These are phyloP conservation scores for Bromus sterilis DNA, from an alignment of 176 grass and related monocot species.

Conservation along the genomic window DNA sequence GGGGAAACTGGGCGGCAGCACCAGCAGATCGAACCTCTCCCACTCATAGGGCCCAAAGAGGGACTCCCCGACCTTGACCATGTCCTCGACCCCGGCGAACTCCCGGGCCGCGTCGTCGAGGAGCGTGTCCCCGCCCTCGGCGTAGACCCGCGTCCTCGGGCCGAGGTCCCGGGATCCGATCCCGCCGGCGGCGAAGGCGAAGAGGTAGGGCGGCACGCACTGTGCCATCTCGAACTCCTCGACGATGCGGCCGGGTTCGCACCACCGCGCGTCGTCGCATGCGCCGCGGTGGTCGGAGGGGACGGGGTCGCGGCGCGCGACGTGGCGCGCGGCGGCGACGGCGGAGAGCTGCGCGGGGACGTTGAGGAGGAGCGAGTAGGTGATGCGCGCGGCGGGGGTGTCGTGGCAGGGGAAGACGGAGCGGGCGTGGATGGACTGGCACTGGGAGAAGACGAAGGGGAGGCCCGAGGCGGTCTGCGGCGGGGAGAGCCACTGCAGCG, in stretches of 20 bases:
- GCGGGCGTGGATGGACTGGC: slow-evolving; percentile 85
- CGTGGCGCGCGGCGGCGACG: slow-evolving; percentile 70
- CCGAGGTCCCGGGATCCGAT: slow-evolving; percentile 73
- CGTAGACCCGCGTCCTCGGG: slow-evolving; percentile 69
- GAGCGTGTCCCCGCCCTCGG: slow-evolving; percentile 51
- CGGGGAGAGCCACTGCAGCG: slow-evolving; percentile 60
- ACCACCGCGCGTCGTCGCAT: slow-evolving; percentile 66
- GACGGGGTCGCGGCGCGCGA: slow-evolving; percentile 46
- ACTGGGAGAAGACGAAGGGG: slow-evolving; percentile 91
- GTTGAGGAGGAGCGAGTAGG: slow-evolving; percentile 72
- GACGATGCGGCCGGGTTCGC: slow-evolving; percentile 49
- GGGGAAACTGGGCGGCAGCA: slow-evolving; percentile 85
- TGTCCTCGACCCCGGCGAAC: slow-evolving; percentile 86
- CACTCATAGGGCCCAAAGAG: slow-evolving; percentile 91
- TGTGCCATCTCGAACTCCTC: slow-evolving; percentile 92
- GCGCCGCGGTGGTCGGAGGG: slow-evolving; percentile 39
- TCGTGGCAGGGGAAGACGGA: slow-evolving; percentile 92
- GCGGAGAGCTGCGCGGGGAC: slow-evolving; percentile 60
- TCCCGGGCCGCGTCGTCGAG: slow-evolving; percentile 77
- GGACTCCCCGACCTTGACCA: slow-evolving; percentile 73
- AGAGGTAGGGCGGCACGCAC: slow-evolving; percentile 88
- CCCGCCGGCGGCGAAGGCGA: slow-evolving; percentile 76
- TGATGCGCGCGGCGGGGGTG: slow-evolving; percentile 68
- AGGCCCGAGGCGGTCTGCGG: slow-evolving; percentile 34
- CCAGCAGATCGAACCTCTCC: slow-evolving; percentile 88